Percentiles rank a stretch among this genome's conserved stretches.
Conservation (phyloP, 176 grass and related monocot genomes). For the Poa pratensis region DNA sequence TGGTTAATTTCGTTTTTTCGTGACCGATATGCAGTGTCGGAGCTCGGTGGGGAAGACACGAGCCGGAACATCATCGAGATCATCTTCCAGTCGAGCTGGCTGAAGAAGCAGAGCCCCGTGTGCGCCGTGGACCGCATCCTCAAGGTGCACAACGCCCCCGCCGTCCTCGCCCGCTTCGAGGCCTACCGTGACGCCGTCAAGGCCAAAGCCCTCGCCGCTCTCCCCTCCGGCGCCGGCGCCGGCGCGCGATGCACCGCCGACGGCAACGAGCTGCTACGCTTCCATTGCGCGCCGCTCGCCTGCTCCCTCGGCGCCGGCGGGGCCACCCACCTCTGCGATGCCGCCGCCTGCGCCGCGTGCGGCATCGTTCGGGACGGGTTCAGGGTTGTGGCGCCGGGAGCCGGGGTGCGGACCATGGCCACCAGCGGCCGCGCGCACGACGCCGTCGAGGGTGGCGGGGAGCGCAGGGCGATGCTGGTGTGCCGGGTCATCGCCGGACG, state of each 20-base stretch:
- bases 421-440: slow-evolving; percentile 83
- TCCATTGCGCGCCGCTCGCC: slow-evolving; percentile 72
- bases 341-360: slow-evolving; percentile 53
- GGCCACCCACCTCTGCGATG: slow-evolving; percentile 71
- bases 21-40: slow-evolving; percentile 54
- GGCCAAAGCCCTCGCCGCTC: slow-evolving; percentile 51
- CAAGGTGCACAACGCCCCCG: slow-evolving; percentile 74
- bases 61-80: slow-evolving; percentile 97
- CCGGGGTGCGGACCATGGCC: slow-evolving; percentile 73
- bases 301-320: slow-evolving; percentile 71
- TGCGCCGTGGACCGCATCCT: slow-evolving; percentile 81
- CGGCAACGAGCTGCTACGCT: slow-evolving; percentile 95
- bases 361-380: slow-evolving; percentile 79
- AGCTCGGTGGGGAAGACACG: slow-evolving; percentile 79
- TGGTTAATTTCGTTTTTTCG: no score
- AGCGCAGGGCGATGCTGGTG: slow-evolving; percentile 79
- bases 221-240: slow-evolving; percentile 16
- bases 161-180: slow-evolving; percentile 72
- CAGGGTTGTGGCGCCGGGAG: neutral
- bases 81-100: slow-evolving; percentile 98
- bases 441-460: neutral
- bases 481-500: slow-evolving; percentile 92
- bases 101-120: slow-evolving; percentile 69
- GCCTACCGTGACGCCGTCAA: slow-evolving; percentile 86
- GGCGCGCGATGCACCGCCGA: slow-evolving; percentile 81